A percentile compares a stretch with the other conserved stretches of the same genome.
phyloP scores from a whole-genome alignment of 2,329 filamentous ascomycete species.

The Biscogniauxia marginata region DNA sequence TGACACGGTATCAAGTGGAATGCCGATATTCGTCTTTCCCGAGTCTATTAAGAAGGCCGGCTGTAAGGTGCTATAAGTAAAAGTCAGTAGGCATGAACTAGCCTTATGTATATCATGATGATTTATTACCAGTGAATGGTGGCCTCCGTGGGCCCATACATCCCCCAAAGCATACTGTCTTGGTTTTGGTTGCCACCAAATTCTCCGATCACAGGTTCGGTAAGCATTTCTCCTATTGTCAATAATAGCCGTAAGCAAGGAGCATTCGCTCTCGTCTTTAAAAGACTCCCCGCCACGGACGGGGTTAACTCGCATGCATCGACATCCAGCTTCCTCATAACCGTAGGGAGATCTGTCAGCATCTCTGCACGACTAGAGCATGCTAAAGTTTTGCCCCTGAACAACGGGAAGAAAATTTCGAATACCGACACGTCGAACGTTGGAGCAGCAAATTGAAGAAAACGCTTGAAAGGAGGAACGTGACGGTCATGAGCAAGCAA shows the following conservation, averaged over 20 bases:
- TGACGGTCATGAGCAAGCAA: constrained; percentile 77
- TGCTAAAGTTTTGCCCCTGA: constrained; percentile 70
- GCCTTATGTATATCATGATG: not conserved
- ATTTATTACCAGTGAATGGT: constrained; percentile 73
- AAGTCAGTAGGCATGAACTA: not conserved
- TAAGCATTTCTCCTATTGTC: constrained; percentile 94
- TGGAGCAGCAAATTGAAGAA: constrained; percentile 87
- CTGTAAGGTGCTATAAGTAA: constrained; percentile 61
- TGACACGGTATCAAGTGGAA: constrained; percentile 78
- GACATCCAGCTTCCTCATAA: constrained; percentile 63
- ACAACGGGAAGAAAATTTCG: constrained; percentile 87
- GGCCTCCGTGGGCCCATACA: constrained; percentile 93
- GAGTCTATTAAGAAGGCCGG: constrained; percentile 56
- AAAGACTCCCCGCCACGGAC: constrained; percentile 76
- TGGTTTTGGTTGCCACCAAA: constrained; percentile 62
- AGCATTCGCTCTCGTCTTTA: constrained; percentile 65
- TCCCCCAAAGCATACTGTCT: constrained; percentile 75
- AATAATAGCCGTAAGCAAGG: constrained; percentile 70
- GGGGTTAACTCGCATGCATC: constrained; percentile 90
- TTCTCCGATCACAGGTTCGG: constrained; percentile 69
- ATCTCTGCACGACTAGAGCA: constrained; percentile 67
- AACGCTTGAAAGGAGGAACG: constrained; percentile 73
- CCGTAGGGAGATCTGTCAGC: constrained; percentile 70
- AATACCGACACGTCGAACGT: constrained; percentile 96
- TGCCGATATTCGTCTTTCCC: constrained; percentile 68